Conservation (phyloP, 768 basidiomycete species). For the Kwoniella heveanensis region DNA sequence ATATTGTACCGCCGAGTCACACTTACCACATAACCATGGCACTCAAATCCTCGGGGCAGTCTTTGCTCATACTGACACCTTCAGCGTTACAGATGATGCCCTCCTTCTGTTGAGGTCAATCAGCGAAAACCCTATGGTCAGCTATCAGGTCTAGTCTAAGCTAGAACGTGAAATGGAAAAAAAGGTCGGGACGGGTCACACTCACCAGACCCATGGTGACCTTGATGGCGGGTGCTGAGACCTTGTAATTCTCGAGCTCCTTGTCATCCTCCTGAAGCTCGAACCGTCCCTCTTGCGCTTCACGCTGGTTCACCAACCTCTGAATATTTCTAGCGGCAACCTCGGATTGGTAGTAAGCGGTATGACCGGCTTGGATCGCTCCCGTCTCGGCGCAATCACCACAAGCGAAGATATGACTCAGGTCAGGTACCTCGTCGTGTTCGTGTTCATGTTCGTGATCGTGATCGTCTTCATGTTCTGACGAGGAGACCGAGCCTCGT, state of each 20-base stretch:
- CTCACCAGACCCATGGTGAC: slow-evolving; percentile 50
- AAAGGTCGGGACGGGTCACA: no score
- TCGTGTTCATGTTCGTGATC: slow-evolving; percentile 14
- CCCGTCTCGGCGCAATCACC: slow-evolving; percentile 55
- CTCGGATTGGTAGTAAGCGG: slow-evolving; percentile 54
- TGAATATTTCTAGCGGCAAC: slow-evolving; percentile 55
- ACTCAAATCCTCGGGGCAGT: slow-evolving; percentile 49
- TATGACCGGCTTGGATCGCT: slow-evolving; percentile 56
- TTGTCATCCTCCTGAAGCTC: slow-evolving; percentile 12
- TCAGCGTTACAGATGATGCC: slow-evolving; percentile 38
- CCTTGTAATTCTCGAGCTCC: slow-evolving; percentile 44
- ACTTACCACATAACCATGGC: slow-evolving; percentile 47
- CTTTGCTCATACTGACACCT: slow-evolving; percentile 29
- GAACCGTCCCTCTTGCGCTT: slow-evolving; percentile 16
- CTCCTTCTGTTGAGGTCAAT: slow-evolving; percentile 17
- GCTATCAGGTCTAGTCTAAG: no score
- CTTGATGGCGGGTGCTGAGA: slow-evolving; percentile 50
- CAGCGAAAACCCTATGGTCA: not conserved
- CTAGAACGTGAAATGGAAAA: no score
- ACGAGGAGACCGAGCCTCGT: not conserved
- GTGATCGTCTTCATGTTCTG: slow-evolving; percentile 6
- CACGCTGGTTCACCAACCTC: slow-evolving; percentile 34
- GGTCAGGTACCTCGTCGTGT: slow-evolving; percentile 7
- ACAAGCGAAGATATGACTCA: slow-evolving; percentile 51
- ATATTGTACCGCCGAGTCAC: no score